Conservation (phyloP, 768 basidiomycete genomes). For the Asterophora lycoperdoides region DNA sequence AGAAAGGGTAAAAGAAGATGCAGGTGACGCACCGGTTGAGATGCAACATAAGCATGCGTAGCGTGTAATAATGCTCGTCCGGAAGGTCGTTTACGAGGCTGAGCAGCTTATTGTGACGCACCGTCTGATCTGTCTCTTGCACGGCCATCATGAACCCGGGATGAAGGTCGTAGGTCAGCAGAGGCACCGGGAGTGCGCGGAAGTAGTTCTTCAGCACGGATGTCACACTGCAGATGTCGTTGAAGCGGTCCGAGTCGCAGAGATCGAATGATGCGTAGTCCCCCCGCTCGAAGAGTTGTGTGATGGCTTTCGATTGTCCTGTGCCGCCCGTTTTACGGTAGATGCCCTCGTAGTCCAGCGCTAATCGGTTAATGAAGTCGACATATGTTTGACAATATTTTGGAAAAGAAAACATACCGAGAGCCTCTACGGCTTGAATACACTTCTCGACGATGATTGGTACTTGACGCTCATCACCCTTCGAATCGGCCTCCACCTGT, state of each 20-base stretch:
- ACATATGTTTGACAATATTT: not conserved
- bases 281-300: slow-evolving; percentile 90
- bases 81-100: slow-evolving; percentile 78
- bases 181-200: slow-evolving; percentile 84
- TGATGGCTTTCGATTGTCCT: slow-evolving; percentile 88
- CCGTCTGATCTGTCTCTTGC: slow-evolving; percentile 55
- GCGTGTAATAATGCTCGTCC: slow-evolving; percentile 81
- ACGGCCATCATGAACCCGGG: slow-evolving; percentile 83
- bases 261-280: slow-evolving; percentile 89
- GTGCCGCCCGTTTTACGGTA: slow-evolving; percentile 97
- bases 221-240: slow-evolving; percentile 95
- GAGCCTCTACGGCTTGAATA: slow-evolving; percentile 85
- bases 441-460: slow-evolving; percentile 95
- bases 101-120: slow-evolving; percentile 57
- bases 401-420: slow-evolving; percentile 43
- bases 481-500: slow-evolving; percentile 70
- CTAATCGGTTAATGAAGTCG: slow-evolving; percentile 31
- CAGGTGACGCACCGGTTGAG: slow-evolving; percentile 63
- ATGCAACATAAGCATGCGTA: slow-evolving; percentile 81
- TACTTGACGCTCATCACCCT: slow-evolving; percentile 56
- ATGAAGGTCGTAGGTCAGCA: slow-evolving; percentile 88
- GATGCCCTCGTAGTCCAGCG: slow-evolving; percentile 94
- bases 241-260: slow-evolving; percentile 82
- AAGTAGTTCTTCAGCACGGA: slow-evolving; percentile 97
- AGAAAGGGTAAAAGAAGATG: not conserved